phyloP scores from a whole-genome alignment of 768 basidiomycete genomes.

The Suillus cothurnatus region DNA sequence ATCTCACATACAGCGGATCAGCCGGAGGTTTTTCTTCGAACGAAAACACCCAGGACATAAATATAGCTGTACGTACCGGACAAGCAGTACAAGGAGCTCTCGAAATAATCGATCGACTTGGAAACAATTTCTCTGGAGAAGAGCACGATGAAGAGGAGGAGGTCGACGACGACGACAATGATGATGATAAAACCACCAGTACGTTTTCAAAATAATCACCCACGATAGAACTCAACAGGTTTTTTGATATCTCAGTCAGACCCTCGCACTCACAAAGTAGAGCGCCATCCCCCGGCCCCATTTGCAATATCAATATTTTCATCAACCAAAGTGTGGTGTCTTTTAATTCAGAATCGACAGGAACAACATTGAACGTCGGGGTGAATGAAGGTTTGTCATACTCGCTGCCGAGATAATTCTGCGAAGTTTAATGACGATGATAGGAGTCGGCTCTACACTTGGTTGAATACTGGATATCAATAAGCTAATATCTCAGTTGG shows the following conservation, averaged over 20 bases:
- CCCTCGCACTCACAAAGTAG: background rate
- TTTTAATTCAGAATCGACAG: background rate
- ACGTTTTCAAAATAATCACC: background rate
- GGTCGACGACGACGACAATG: too few species aligned
- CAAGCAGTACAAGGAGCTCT: background rate
- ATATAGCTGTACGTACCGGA: background rate
- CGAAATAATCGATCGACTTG: background rate
- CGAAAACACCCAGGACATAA: background rate
- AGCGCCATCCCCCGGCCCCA: background rate
- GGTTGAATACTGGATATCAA: background rate
- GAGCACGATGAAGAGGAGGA: background rate
- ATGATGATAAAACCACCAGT: background rate
- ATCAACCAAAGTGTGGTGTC: background rate
- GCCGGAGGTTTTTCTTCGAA: background rate
- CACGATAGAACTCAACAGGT: background rate
- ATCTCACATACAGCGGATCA: background rate
- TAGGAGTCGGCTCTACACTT: background rate
- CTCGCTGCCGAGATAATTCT: background rate
- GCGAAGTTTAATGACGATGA: background rate
- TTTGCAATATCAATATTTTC: background rate
- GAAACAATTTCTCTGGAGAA: background rate
- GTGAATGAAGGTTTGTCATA: background rate
- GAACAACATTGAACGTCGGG: background rate
- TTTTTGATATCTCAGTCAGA: background rate
- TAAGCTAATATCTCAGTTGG: background rate